Percentiles rank a stretch among this genome's conserved stretches.
Evolutionary conservation across 2,329 filamentous ascomycete genomes (phyloP).

Genomic region (Huntiella moniliformis): DNA sequence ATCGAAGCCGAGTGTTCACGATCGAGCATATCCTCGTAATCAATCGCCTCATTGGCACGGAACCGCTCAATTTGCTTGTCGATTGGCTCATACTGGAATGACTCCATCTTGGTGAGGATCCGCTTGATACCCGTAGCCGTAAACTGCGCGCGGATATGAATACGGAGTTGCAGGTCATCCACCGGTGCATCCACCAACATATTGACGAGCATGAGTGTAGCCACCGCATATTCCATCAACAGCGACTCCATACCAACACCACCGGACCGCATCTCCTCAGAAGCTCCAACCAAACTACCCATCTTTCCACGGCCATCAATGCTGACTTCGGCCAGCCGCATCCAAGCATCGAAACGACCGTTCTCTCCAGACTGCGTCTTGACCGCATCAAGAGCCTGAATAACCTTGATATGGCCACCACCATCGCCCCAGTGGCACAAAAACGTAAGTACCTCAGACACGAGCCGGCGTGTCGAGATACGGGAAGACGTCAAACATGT

Average conservation of each 20-base stretch:
- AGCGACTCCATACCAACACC: slow-evolving; percentile 98
- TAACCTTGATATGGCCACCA: slow-evolving; percentile 77
- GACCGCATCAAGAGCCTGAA: slow-evolving; percentile 81
- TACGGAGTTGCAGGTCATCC: slow-evolving; percentile 71
- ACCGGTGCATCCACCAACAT: slow-evolving; percentile 88
- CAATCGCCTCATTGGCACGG: slow-evolving; percentile 83
- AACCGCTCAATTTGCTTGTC: slow-evolving; percentile 96
- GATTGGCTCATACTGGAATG: slow-evolving; percentile 93
- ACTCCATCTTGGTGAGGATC: slow-evolving; percentile 90
- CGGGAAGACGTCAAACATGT: slow-evolving; percentile 76
- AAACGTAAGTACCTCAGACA: slow-evolving; percentile 92
- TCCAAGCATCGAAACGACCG: slow-evolving; percentile 93
- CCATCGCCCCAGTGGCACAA: slow-evolving; percentile 85
- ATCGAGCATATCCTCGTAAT: slow-evolving; percentile 94
- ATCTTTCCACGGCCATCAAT: slow-evolving; percentile 96
- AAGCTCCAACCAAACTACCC: slow-evolving; percentile 91
- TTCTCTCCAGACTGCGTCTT: slow-evolving; percentile 80
- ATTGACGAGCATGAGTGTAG: slow-evolving; percentile 86
- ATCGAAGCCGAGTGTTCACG: slow-evolving; percentile 66
- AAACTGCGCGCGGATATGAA: slow-evolving; percentile 91
- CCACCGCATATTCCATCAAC: slow-evolving; percentile 96
- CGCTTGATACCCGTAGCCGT: slow-evolving; percentile 90
- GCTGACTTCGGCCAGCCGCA: slow-evolving; percentile 94
- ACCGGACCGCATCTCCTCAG: slow-evolving; percentile 85
- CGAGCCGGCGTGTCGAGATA: slow-evolving; percentile 78